Base-by-base conservation (phyloP, 768 basidiomycete species). In the Tephrocybe sp. region DNA sequence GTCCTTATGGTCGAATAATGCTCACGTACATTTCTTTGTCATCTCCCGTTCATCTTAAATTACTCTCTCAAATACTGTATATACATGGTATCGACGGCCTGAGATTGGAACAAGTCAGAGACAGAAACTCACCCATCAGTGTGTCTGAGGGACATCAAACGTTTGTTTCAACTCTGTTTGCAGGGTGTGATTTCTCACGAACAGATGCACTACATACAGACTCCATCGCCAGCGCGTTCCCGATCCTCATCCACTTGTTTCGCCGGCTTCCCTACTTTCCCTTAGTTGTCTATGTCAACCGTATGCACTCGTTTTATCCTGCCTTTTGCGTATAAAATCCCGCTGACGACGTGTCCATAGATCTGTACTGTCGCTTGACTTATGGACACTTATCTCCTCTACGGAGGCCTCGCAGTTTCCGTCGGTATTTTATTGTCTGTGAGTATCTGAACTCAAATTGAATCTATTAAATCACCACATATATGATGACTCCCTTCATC, bases 401-500 rank as follows among this genome's bases (percentile, higher is more conserved):
- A 71, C 60, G 71, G 70, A 45, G 63, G 65, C 45, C 55, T 72
- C 43, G 61, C 66, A 43, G 39, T 73, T 18, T 54, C 70, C 14
- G 61, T 58, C 18, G 68, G 65, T 24, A 63, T 65, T 50, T 45
- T 74, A 21, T 50, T 68, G 41, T 59, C 68, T 62, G 76, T 78
- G 62, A 72, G 76, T 72, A 33, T 36, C 5, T 30, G 6, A 5
- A 11, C 11, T 59, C n/a, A 21, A n/a, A n/a, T n/a, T n/a, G n/a
- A n/a, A n/a, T n/a, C n/a, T n/a, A n/a, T 23, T 10, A 21, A 36
- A 12, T 24, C 36, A 21, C 26, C 25, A 15, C 43, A 53, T 38
- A 15, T 18, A 62, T 70, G 88, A 89, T 88, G 85, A 72, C 58
- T 73, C 74, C 72, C 67, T 80, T 89, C 90, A 92, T 92, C 89